Evolutionary conservation across 2,329 filamentous ascomycete genomes (phyloP), one percentile per base, ranked within the genome.

Genomic region (Ophiostoma populinum): DNA sequence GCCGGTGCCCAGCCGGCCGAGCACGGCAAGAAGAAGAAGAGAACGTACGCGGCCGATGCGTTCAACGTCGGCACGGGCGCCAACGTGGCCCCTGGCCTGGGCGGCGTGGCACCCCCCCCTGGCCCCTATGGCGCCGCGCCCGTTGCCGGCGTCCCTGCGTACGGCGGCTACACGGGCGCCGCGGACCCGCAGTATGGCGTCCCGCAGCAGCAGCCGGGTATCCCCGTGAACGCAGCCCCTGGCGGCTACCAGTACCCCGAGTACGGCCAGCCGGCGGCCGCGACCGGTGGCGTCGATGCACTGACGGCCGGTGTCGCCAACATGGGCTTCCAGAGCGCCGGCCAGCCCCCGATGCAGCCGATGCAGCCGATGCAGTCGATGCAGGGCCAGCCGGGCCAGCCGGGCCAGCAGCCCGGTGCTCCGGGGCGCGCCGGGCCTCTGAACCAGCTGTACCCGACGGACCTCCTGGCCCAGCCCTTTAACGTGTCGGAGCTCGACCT

Each of bases 401-500:
- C 44, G 61, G 30, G 19, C 15, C 30, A 32, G 12, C 30, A 65
- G 39, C 62, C 62, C 53, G 65, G 35, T 5, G 61, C 63, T n/a
- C 57, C 56, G 41, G 49, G 53, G 17, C 55, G 56, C 48, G 59
- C 50, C 46, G 64, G 59, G 46, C 63, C 60, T 46, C 61, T 93
- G 46, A 95, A 94, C 58, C 82, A 87, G 58, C 71, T 95, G 40
- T 87, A 90, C 54, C 81, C 86, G 13, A 87, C 85, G 28, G 90
- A 98, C 53, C 68, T 98, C 41, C 68, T 93, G 49, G 82, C 79
- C 47, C 82, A 92, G 57, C 86, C 87, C 18, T 92, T 98, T 61
- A 87, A 92, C 53, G 85, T 92, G 46, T 75, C 79, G 33, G 90
- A 95, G 61, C 62, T 98, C 43, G 87, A 95, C 48, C 69, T 86